Conservation (phyloP, 2,329 filamentous ascomycete species). For the Ramichloridium luteum region DNA sequence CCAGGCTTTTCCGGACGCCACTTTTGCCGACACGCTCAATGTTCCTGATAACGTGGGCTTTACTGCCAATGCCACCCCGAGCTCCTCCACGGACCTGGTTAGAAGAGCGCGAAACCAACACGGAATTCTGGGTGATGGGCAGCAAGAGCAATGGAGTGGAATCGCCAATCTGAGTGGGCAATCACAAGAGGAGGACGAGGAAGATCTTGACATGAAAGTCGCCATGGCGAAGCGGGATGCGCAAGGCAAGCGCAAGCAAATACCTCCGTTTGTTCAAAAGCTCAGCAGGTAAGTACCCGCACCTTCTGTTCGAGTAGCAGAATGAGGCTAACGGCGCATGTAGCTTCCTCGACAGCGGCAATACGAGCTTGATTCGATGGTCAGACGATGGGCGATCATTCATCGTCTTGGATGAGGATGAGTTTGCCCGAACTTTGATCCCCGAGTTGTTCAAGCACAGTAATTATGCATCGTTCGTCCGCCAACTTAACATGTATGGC, state of each 20-base stretch:
- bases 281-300: slow-evolving; percentile 77
- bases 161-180: slow-evolving; percentile 26
- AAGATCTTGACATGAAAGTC: slow-evolving; percentile 67
- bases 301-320: not conserved
- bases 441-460: slow-evolving; percentile 70
- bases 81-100: slow-evolving; percentile 33
- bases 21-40: slow-evolving; percentile 25
- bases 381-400: slow-evolving; percentile 94
- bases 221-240: slow-evolving; percentile 75
- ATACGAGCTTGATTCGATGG: slow-evolving; percentile 92
- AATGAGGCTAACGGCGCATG: slow-evolving; percentile 8
- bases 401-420: slow-evolving; percentile 91
- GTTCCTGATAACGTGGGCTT: not conserved
- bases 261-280: slow-evolving; percentile 96
- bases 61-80: slow-evolving; percentile 9
- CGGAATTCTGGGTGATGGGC: slow-evolving; percentile 10
- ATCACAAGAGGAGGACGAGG: slow-evolving; percentile 56
- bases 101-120: slow-evolving; percentile 36
- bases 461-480: slow-evolving; percentile 66
- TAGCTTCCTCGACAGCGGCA: slow-evolving; percentile 87
- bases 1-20: slow-evolving; percentile 24
- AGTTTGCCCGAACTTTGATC: slow-evolving; percentile 61
- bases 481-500: slow-evolving; percentile 51
- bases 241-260: slow-evolving; percentile 82
- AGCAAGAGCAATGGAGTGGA: slow-evolving; percentile 30